Conservation (phyloP, 495 filamentous ascomycete genomes). For the Aspergillus sclerotioniger region DNA sequence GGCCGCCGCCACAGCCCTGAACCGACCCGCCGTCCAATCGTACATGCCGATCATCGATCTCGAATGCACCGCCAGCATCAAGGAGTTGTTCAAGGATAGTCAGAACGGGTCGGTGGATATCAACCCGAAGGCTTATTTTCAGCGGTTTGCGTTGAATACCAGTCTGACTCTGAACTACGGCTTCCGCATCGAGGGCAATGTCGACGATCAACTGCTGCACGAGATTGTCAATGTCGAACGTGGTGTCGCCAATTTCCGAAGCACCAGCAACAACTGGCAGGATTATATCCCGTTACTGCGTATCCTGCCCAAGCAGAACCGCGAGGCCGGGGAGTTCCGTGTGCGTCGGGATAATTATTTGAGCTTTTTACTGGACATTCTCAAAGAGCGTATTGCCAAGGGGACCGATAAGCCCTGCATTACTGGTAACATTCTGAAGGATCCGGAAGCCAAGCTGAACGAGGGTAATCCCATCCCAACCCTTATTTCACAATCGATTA, state of each 20-base stretch:
- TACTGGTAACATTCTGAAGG: conserved; percentile 65
- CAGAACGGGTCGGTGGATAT: conserved; percentile 56
- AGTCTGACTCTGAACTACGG: conserved; percentile 67
- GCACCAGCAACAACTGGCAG: conserved; percentile 68
- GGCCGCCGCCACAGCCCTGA: conserved; percentile 67
- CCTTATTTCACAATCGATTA: not conserved
- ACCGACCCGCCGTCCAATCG: conserved; percentile 61
- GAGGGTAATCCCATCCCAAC: conserved; percentile 43
- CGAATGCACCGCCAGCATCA: conserved; percentile 62
- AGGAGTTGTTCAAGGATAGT: conserved; percentile 59
- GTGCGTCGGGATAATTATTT: conserved; percentile 56
- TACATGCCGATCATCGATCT: conserved; percentile 75
- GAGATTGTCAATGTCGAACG: conserved; percentile 66
- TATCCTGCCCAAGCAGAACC: conserved; percentile 53
- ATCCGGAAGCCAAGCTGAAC: conserved; percentile 60
- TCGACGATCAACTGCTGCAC: conserved; percentile 55
- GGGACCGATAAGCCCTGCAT: conserved; percentile 70
- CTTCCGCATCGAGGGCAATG: conserved; percentile 57
- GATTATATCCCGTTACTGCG: conserved; percentile 66
- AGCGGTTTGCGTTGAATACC: conserved; percentile 66
- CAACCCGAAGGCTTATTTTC: conserved; percentile 64
- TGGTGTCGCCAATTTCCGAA: conserved; percentile 61
- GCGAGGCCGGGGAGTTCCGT: conserved; percentile 53
- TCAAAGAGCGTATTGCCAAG: conserved; percentile 58
- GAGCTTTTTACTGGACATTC: conserved; percentile 54